Evolutionary conservation across 2,329 filamentous ascomycete genomes (phyloP).

Genomic region (Trematosphaeria pertusa): DNA sequence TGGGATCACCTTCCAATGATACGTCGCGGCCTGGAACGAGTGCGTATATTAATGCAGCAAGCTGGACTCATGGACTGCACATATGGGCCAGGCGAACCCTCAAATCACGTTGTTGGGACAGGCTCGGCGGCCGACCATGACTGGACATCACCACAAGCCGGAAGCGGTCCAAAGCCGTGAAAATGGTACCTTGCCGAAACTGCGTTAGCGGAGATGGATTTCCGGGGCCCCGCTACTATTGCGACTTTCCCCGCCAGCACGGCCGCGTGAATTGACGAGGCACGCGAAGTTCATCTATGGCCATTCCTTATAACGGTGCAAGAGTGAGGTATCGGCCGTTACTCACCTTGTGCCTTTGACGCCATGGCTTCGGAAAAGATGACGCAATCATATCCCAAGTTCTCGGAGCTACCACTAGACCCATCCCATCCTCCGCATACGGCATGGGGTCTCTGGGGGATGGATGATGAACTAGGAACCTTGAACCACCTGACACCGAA

Average conservation of each 20-base stretch:
- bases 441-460: constrained; percentile 31
- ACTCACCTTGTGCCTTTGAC: neutral
- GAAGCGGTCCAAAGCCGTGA: constrained; percentile 3
- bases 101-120: too few relatives aligned
- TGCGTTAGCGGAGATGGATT: constrained; percentile 18
- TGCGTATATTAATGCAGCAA: constrained; percentile 28
- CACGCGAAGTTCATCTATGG: too few relatives aligned
- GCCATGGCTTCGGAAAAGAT: constrained; percentile 16
- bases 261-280: too few relatives aligned
- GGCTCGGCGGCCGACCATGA: too few relatives aligned
- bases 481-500: constrained; percentile 30
- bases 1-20: constrained; percentile 31
- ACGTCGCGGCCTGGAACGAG: constrained; percentile 26
- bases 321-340: too few relatives aligned
- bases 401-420: constrained; percentile 28
- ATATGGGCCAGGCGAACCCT: too few relatives aligned
- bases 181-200: neutral
- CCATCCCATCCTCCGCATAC: constrained; percentile 27
- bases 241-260: too few relatives aligned
- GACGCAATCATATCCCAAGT: constrained; percentile 30
- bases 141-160: neutral
- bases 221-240: constrained; percentile 19
- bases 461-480: constrained; percentile 28
- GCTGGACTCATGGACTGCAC: constrained; percentile 17
- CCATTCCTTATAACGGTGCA: too few relatives aligned